phyloP scores from a whole-genome alignment of 2,329 filamentous ascomycete species.

The Sclerotinia subarctica region DNA sequence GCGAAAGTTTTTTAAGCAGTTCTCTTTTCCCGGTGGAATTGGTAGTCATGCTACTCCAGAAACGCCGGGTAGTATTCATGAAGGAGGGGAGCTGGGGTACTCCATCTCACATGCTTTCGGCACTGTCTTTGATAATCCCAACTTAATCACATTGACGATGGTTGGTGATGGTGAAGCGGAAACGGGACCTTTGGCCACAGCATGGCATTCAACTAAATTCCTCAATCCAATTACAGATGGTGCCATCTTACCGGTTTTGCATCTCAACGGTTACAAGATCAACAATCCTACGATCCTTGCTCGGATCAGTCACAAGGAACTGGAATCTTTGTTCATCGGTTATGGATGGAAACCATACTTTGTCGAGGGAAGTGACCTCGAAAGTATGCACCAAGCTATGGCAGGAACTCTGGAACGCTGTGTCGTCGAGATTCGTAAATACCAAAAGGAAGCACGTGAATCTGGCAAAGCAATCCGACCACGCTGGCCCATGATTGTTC shows the following conservation, averaged over 20 bases:
- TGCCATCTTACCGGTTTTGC: conserved; percentile 72
- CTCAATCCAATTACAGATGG: conserved; percentile 76
- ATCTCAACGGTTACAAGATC: conserved; percentile 84
- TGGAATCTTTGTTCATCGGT: conserved; percentile 65
- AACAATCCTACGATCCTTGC: conserved; percentile 74
- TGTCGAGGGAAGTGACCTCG: conserved; percentile 70
- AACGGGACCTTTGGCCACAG: conserved; percentile 73
- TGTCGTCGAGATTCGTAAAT: conserved; percentile 63
- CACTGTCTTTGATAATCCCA: conserved; percentile 69
- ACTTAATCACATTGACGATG: conserved; percentile 73
- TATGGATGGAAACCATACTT: conserved; percentile 81
- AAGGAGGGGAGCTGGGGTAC: conserved; percentile 80
- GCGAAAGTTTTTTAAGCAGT: conserved; percentile 76
- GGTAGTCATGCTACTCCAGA: conserved; percentile 76
- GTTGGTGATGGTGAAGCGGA: conserved; percentile 81
- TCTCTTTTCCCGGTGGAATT: conserved; percentile 77
- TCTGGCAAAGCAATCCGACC: conserved; percentile 67
- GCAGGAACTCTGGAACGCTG: conserved; percentile 71
- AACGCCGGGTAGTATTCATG: conserved; percentile 73
- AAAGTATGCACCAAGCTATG: conserved; percentile 80
- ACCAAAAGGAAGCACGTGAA: conserved; percentile 69
- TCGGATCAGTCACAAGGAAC: conserved; percentile 70
- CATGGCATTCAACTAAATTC: conserved; percentile 82
- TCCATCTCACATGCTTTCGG: conserved; percentile 77
- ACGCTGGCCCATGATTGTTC: conserved; percentile 74